A percentile compares a stretch with the other conserved stretches of the same genome.
These are phyloP conservation scores for Obba rivulosa DNA, from an alignment of 768 basidiomycete species.

Conservation along the genomic window DNA sequence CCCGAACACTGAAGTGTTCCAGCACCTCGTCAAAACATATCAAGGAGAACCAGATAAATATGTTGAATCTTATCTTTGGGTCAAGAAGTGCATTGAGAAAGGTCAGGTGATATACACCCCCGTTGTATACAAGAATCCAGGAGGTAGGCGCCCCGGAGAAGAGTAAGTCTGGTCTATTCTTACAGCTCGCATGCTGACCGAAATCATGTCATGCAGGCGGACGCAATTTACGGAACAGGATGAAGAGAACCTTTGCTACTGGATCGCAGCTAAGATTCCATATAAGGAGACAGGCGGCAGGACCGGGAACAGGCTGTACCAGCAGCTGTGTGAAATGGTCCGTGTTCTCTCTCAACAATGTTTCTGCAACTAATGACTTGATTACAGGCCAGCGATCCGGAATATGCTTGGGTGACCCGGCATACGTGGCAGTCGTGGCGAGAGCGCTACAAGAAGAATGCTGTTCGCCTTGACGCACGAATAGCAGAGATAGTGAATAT, in stretches of 20 bases:
- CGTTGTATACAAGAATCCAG: slow-evolving; percentile 78
- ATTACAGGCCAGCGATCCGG: slow-evolving; percentile 55
- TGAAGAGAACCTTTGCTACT: slow-evolving; percentile 66
- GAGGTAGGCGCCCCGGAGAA: slow-evolving; percentile 75
- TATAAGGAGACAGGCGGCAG: slow-evolving; percentile 79
- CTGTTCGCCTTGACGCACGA: slow-evolving; percentile 55
- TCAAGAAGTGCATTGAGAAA: slow-evolving; percentile 76
- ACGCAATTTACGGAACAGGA: slow-evolving; percentile 77
- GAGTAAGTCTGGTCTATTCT: slow-evolving; percentile 43
- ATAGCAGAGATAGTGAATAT: slow-evolving; percentile 65
- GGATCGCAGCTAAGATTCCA: slow-evolving; percentile 81
- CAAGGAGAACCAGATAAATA: slow-evolving; percentile 68
- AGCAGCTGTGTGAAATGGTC: slow-evolving; percentile 74
- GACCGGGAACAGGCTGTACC: slow-evolving; percentile 79
- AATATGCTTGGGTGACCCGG: slow-evolving; percentile 73
- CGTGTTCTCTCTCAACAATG: slow-evolving; percentile 7
- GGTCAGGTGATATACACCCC: slow-evolving; percentile 64
- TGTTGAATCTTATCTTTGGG: slow-evolving; percentile 79
- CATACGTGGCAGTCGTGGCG: slow-evolving; percentile 92
- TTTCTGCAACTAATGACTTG: not conserved
- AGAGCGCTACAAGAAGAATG: slow-evolving; percentile 83
- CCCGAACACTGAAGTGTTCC: slow-evolving; percentile 72
- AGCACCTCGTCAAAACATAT: slow-evolving; percentile 66
- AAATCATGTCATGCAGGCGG: slow-evolving; percentile 39
- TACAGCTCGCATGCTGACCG: not conserved